Evolutionary conservation across 495 filamentous ascomycete species (phyloP).

Genomic region (Penicillium longicatenatum): DNA sequence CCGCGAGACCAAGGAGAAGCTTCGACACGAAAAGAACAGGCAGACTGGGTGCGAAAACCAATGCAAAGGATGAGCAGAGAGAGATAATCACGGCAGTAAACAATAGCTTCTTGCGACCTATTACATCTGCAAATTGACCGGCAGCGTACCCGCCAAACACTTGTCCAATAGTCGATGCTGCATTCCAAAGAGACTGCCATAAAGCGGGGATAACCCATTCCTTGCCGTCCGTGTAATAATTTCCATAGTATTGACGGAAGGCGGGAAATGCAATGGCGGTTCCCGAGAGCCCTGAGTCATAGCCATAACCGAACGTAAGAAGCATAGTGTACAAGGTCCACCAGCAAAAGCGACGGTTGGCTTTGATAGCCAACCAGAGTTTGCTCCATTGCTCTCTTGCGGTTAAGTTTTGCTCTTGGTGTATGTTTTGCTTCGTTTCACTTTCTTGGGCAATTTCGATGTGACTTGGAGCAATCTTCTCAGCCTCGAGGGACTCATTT

Average conservation of each 20-base stretch:
- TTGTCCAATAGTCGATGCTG: constrained; percentile 17
- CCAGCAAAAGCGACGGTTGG: constrained; percentile 12
- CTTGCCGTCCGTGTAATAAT: constrained; percentile 15
- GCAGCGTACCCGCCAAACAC: constrained; percentile 19
- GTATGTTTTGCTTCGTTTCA: not conserved
- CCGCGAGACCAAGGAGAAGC: constrained; percentile 16
- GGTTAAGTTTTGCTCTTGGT: not conserved
- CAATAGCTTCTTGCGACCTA: constrained; percentile 12
- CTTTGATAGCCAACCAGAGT: constrained; percentile 6
- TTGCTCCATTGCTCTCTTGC: constrained; percentile 16
- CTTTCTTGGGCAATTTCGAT: not conserved
- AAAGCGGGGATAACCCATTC: constrained; percentile 19
- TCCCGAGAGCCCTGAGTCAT: constrained; percentile 14
- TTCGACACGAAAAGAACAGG: constrained; percentile 16
- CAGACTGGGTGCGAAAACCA: constrained; percentile 15
- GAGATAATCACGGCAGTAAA: constrained; percentile 12
- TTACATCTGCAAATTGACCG: constrained; percentile 17
- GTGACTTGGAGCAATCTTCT: not conserved
- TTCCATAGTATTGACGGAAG: constrained; percentile 15
- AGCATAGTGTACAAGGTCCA: constrained; percentile 20
- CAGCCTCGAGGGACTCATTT: not conserved
- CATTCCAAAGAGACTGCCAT: constrained; percentile 21
- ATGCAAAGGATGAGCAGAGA: constrained; percentile 13
- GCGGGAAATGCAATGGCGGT: constrained; percentile 17
- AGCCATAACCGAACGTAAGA: constrained; percentile 17